Conservation (phyloP, 2,329 filamentous ascomycete species). For the Pestalotiopsis sp. region DNA sequence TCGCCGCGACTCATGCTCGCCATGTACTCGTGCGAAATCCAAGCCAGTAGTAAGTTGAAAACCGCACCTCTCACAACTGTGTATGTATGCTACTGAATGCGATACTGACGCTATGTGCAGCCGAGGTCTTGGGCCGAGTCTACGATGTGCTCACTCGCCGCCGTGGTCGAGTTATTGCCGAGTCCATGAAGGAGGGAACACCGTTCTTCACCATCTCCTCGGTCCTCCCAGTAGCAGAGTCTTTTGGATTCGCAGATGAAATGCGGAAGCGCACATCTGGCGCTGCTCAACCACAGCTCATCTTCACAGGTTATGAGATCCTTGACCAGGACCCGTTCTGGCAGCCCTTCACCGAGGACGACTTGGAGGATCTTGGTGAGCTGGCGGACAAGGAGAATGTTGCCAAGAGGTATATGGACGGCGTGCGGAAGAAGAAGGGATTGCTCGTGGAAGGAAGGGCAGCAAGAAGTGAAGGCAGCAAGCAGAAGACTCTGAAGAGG, state of each 20-base stretch:
- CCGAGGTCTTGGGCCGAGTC: conserved; percentile 91
- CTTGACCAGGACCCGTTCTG: conserved; percentile 96
- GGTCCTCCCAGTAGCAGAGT: conserved; percentile 87
- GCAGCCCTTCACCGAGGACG: conserved; percentile 95
- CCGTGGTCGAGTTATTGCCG: conserved; percentile 83
- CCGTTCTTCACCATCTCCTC: conserved; percentile 95
- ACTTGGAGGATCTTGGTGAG: conserved; percentile 94
- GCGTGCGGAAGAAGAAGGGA: conserved; percentile 84
- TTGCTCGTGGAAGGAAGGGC: conserved; percentile 78
- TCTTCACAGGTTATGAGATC: conserved; percentile 91
- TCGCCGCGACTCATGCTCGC: conserved; percentile 91
- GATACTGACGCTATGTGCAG: conserved; percentile 37
- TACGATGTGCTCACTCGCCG: conserved; percentile 98
- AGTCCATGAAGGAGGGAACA: conserved; percentile 91
- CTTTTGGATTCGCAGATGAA: conserved; percentile 94
- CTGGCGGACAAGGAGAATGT: conserved; percentile 93
- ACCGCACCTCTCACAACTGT: not conserved
- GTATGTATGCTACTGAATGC: not conserved
- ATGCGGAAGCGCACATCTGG: conserved; percentile 94
- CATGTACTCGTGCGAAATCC: conserved; percentile 98
- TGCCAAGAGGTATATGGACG: conserved; percentile 93
- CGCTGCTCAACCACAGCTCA: conserved; percentile 86
- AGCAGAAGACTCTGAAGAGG: conserved; percentile 74
- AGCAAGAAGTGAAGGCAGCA: conserved; percentile 85
- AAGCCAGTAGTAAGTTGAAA: conserved; percentile 74